A percentile compares a stretch with the other conserved stretches of the same genome.
Conservation (phyloP, 129 eudicot genomes). For the Tagetes patula region DNA sequence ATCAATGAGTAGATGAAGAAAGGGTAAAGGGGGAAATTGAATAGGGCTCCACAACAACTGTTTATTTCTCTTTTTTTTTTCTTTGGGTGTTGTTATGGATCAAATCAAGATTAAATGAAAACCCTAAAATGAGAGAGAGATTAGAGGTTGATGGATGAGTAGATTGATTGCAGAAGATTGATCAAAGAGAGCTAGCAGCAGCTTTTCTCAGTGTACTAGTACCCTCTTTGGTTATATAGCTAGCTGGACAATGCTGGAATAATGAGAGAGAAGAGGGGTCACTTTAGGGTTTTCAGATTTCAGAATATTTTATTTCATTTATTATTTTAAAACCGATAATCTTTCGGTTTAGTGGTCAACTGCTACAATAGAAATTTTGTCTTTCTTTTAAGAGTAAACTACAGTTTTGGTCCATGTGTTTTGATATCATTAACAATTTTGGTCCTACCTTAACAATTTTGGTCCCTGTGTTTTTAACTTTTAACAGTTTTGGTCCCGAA, state of each 20-base stretch:
- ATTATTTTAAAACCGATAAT: neutral
- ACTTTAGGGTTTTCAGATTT: slow-evolving; percentile 24
- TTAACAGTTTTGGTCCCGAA: too few species aligned
- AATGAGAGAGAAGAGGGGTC: slow-evolving; percentile 7
- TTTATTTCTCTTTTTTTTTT: neutral
- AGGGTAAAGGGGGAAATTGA: slow-evolving; percentile 33
- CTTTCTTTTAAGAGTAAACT: too few species aligned
- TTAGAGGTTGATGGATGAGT: slow-evolving; percentile 23
- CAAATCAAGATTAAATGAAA: slow-evolving; percentile 20
- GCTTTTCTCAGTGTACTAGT: slow-evolving; percentile 32
- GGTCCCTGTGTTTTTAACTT: too few species aligned
- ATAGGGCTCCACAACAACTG: slow-evolving; percentile 36
- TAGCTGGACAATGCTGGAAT: slow-evolving; percentile 26
- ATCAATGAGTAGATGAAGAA: slow-evolving; percentile 12
- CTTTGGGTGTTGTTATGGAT: slow-evolving; percentile 13
- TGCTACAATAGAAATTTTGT: too few species aligned
- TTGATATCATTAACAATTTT: too few species aligned
- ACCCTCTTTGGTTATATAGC: slow-evolving; percentile 31
- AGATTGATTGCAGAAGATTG: slow-evolving; percentile 32
- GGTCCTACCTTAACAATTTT: too few species aligned
- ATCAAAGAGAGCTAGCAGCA: slow-evolving; percentile 36
- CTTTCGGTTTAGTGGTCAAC: too few species aligned
- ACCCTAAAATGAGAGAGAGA: slow-evolving; percentile 24
- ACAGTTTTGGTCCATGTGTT: too few species aligned
- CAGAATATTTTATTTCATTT: neutral